A percentile compares a stretch with the other conserved stretches of the same genome.
Conservation (phyloP, 176 grass and related monocot species). For the Oryza meridionalis region DNA sequence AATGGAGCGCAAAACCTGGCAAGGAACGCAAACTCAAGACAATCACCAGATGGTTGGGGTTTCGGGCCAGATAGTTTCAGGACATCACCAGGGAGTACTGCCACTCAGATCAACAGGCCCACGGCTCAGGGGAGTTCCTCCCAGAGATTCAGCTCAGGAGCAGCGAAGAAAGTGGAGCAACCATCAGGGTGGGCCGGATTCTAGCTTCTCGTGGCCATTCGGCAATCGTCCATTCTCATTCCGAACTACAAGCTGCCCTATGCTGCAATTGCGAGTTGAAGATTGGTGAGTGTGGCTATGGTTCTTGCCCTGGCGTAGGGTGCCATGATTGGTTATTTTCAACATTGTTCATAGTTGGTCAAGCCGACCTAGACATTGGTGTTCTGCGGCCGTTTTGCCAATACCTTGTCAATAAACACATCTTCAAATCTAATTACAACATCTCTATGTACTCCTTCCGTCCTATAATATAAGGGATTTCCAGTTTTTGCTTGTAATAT, state of each 20-base stretch:
- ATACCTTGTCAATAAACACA: slow-evolving; percentile 45
- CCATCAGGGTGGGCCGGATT: slow-evolving; percentile 89
- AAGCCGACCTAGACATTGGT: slow-evolving; percentile 7
- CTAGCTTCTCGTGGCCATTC: slow-evolving; percentile 32
- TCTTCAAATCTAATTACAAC: neutral
- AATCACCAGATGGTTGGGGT: slow-evolving; percentile 46
- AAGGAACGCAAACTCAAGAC: slow-evolving; percentile 20
- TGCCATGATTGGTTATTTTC: slow-evolving; percentile 19
- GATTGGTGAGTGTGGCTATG: neutral
- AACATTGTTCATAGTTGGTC: slow-evolving; percentile 39
- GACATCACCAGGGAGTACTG: slow-evolving; percentile 34
- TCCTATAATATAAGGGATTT: too few relatives aligned
- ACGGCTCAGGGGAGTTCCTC: slow-evolving; percentile 50
- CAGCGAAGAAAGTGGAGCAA: slow-evolving; percentile 46
- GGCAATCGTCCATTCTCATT: slow-evolving; percentile 13
- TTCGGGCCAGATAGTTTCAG: slow-evolving; percentile 53
- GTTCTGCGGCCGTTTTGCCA: slow-evolving; percentile 16
- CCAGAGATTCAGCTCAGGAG: slow-evolving; percentile 49
- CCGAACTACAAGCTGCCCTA: neutral
- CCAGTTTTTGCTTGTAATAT: too few relatives aligned
- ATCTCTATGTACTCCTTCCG: slow-evolving; percentile 10
- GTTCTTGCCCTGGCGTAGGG: neutral
- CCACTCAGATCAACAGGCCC: slow-evolving; percentile 32
- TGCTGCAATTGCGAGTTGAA: neutral
- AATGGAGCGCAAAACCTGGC: slow-evolving; percentile 45